Conservation (phyloP, 306 rosid species). For the Cucurbita moschata region DNA sequence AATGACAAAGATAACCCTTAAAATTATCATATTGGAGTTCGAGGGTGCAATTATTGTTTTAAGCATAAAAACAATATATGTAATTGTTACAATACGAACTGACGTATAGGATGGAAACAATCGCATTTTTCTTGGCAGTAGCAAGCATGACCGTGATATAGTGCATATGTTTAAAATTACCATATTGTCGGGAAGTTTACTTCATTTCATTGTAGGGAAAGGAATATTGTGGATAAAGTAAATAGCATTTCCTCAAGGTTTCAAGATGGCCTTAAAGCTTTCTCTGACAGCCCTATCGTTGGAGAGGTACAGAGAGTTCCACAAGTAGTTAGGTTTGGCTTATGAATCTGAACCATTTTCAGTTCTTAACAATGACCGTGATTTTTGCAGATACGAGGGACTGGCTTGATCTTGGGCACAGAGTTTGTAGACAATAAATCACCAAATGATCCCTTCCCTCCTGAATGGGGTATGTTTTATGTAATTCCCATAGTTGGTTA, state of each 20-base stretch:
- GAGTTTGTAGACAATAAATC: conserved; percentile 80
- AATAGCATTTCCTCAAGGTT: conserved; percentile 49
- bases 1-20: neutral
- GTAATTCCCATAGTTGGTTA: neutral
- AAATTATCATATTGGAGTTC: neutral
- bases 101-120: neutral
- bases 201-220: conserved; percentile 44
- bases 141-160: no score
- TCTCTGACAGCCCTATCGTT: conserved; percentile 66
- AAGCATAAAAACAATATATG: neutral
- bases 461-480: conserved; percentile 75
- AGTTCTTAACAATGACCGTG: neutral
- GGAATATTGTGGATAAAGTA: conserved; percentile 51
- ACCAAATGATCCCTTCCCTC: conserved; percentile 73
- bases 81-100: neutral
- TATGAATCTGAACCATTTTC: neutral
- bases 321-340: neutral
- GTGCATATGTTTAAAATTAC: neutral
- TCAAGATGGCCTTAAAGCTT: conserved; percentile 81
- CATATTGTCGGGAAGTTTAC: neutral
- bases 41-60: neutral
- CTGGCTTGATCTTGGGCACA: conserved; percentile 63
- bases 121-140: no score
- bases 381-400: conserved; percentile 70
- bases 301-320: conserved; percentile 57